Percentiles rank a stretch among this genome's conserved stretches.
Conservation (phyloP, 495 filamentous ascomycete species). For the Letharia lupina region DNA sequence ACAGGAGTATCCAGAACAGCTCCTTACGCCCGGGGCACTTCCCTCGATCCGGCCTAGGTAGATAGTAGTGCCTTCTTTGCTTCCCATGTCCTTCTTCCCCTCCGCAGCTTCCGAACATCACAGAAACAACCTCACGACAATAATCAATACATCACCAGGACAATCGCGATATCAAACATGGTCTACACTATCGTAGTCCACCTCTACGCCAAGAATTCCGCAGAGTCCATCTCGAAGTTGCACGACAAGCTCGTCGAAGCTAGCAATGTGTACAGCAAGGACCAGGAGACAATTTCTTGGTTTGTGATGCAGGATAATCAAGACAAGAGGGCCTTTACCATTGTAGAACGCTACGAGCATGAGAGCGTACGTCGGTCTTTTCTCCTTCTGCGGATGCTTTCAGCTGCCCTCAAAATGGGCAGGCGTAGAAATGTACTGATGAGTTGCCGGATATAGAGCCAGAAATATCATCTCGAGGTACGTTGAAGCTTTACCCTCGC, state of each 20-base stretch:
- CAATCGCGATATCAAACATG: slow-evolving; percentile 29
- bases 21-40: background rate
- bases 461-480: slow-evolving; percentile 4
- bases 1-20: too few species aligned
- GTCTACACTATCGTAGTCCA: slow-evolving; percentile 52
- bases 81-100: background rate
- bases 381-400: background rate
- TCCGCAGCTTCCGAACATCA: background rate
- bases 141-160: background rate
- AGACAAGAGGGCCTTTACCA: slow-evolving; percentile 57
- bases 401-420: background rate
- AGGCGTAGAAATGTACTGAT: background rate
- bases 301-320: slow-evolving; percentile 58
- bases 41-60: background rate
- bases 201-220: slow-evolving; percentile 55
- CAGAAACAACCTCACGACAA: background rate
- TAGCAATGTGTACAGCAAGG: slow-evolving; percentile 53
- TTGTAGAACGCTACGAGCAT: slow-evolving; percentile 44
- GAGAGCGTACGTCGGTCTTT: background rate
- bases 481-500: background rate
- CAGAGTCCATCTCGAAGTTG: slow-evolving; percentile 51
- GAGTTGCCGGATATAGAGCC: background rate
- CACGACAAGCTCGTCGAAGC: slow-evolving; percentile 61
- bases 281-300: slow-evolving; percentile 60
- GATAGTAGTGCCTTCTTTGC: background rate